A percentile compares a stretch with the other conserved stretches of the same genome.
phyloP scores from a whole-genome alignment of 306 rosid genomes.

The Alnus rubra region DNA sequence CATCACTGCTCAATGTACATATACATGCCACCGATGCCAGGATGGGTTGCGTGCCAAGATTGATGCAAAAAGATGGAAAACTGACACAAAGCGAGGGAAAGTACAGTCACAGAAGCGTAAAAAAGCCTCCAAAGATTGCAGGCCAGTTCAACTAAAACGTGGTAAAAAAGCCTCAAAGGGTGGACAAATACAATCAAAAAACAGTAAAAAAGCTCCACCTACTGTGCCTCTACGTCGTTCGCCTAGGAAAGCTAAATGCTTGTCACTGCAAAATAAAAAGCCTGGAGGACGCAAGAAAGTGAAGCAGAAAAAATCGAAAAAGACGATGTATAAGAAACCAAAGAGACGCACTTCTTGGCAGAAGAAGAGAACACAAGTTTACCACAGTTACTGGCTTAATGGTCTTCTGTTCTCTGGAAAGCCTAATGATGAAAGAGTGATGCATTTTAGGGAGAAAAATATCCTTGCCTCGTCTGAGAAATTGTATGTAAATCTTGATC shows the following conservation, averaged over 20 bases:
- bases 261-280: slow-evolving; percentile 56
- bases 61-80: slow-evolving; percentile 48
- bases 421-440: slow-evolving; percentile 70
- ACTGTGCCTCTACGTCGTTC: slow-evolving; percentile 87
- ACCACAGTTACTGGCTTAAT: slow-evolving; percentile 78
- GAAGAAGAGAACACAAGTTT: slow-evolving; percentile 53
- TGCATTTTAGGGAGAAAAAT: slow-evolving; percentile 64
- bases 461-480: slow-evolving; percentile 40
- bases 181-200: slow-evolving; percentile 43
- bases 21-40: slow-evolving; percentile 75
- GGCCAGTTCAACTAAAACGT: slow-evolving; percentile 48
- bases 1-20: slow-evolving; percentile 40
- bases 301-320: slow-evolving; percentile 47
- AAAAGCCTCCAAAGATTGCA: slow-evolving; percentile 42
- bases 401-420: slow-evolving; percentile 79
- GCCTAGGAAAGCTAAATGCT: slow-evolving; percentile 68
- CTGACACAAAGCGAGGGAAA: slow-evolving; percentile 48
- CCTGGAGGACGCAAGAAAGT: slow-evolving; percentile 57
- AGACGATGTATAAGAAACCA: slow-evolving; percentile 35
- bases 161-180: slow-evolving; percentile 54
- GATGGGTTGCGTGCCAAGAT: slow-evolving; percentile 42
- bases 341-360: slow-evolving; percentile 43
- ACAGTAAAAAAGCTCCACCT: slow-evolving; percentile 45
- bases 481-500: slow-evolving; percentile 37
- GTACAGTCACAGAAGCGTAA: slow-evolving; percentile 42